Conservation (phyloP, 345 rosid genomes). For the Melaleuca alternifolia region DNA sequence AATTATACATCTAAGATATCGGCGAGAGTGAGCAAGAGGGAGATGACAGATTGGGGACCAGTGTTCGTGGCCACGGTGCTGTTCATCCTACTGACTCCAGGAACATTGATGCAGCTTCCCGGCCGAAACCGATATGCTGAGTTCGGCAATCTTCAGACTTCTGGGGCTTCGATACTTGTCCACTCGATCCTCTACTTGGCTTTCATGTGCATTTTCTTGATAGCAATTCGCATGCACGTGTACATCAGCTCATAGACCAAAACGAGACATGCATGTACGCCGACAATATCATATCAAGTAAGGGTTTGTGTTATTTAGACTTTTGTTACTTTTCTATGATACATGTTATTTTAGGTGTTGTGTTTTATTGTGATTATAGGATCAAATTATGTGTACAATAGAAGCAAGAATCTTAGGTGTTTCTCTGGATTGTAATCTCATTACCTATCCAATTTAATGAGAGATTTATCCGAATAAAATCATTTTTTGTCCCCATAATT, state of each 20-base stretch:
- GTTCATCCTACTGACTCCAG: constrained; percentile 73
- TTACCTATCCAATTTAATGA: neutral
- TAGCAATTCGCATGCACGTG: constrained; percentile 75
- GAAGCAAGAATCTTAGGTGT: neutral
- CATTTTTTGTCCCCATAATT: neutral
- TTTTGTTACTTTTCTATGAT: neutral
- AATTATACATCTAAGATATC: neutral
- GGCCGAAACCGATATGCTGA: constrained; percentile 42
- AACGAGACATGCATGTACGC: neutral
- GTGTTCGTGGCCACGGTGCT: constrained; percentile 78
- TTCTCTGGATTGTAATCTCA: neutral
- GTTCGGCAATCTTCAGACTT: constrained; percentile 84
- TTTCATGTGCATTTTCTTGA: constrained; percentile 72
- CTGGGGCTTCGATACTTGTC: constrained; percentile 73
- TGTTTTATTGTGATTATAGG: neutral
- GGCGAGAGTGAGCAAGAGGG: neutral
- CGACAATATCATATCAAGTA: neutral
- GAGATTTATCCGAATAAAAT: neutral
- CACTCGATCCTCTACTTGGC: constrained; percentile 70
- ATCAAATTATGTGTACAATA: neutral
- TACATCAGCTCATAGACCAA: constrained; percentile 24
- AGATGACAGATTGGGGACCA: constrained; percentile 95
- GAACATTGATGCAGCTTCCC: constrained; percentile 75
- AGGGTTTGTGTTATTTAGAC: neutral
- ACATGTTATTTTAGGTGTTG: neutral